These are phyloP conservation scores for Bruguiera gymnorhiza DNA, from an alignment of 345 rosid species.

Conservation along the genomic window DNA sequence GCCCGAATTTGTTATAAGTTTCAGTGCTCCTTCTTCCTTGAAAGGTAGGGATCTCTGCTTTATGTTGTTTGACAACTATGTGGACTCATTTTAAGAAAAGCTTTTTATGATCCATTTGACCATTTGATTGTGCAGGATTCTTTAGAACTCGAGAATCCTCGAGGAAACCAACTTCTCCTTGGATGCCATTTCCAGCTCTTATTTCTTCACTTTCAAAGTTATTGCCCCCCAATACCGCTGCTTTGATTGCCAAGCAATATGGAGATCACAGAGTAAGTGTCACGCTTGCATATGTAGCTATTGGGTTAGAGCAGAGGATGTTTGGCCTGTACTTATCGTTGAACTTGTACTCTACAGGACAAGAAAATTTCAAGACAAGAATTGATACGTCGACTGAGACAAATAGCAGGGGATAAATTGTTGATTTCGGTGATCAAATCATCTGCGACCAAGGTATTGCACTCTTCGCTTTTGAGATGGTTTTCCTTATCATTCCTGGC, in stretches of 20 bases:
- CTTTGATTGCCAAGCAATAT: constrained; percentile 46
- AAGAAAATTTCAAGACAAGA: constrained; percentile 62
- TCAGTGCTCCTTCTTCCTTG: constrained; percentile 48
- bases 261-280: constrained; percentile 48
- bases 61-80: neutral
- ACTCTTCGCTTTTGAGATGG: neutral
- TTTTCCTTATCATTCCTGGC: neutral
- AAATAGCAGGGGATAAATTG: constrained; percentile 63
- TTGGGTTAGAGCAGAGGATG: neutral
- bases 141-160: constrained; percentile 19
- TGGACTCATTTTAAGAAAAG: neutral
- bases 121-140: constrained; percentile 29
- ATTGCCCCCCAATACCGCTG: constrained; percentile 39
- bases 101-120: constrained; percentile 4
- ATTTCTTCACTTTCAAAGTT: constrained; percentile 55
- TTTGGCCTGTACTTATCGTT: neutral
- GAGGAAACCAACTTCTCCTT: constrained; percentile 58
- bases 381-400: constrained; percentile 51
- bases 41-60: constrained; percentile 32
- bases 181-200: constrained; percentile 68
- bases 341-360: constrained; percentile 39
- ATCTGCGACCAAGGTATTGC: constrained; percentile 43
- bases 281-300: neutral
- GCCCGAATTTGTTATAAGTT: constrained; percentile 61
- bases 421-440: constrained; percentile 65